Evolutionary conservation across 2,329 filamentous ascomycete species (phyloP).

Genomic region (Talaromyces sp.): DNA sequence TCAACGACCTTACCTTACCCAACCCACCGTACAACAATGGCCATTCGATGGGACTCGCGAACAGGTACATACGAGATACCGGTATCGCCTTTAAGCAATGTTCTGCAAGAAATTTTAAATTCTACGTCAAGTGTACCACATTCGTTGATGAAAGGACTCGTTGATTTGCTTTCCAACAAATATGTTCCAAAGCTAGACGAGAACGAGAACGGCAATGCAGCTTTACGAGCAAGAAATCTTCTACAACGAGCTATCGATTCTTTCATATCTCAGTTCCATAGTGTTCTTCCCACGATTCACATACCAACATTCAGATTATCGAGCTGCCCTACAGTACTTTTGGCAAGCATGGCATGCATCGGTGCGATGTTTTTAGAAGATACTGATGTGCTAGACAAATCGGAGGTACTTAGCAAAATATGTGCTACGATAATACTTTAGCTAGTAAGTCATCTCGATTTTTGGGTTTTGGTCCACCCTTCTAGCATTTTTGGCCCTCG

Average conservation of each 20-base stretch:
- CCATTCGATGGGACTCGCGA: conserved; percentile 4
- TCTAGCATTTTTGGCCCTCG: not conserved
- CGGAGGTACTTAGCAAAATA: conserved; percentile 4
- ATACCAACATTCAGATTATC: not conserved
- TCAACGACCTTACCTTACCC: not conserved
- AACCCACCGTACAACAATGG: not conserved
- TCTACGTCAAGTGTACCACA: not conserved
- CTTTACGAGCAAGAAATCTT: not conserved
- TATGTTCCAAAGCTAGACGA: conserved; percentile 5
- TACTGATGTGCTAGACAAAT: not conserved
- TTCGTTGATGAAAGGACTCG: not conserved
- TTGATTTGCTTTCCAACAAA: not conserved
- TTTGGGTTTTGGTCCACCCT: not conserved
- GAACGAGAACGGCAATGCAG: not conserved
- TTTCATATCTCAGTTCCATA: conserved; percentile 1
- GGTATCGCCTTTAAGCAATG: conserved; percentile 1
- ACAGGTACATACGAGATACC: not conserved
- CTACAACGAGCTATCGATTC: not conserved
- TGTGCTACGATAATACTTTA: conserved; percentile 2
- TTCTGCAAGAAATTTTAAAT: not conserved
- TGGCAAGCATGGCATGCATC: conserved; percentile 6
- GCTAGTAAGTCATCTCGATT: not conserved
- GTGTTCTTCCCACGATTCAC: conserved; percentile 1
- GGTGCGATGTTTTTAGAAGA: conserved; percentile 5
- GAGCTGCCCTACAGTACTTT: conserved; percentile 1